Evolutionary conservation across 768 basidiomycete species (phyloP).

Genomic region (Cystofilobasidium ferigula): DNA sequence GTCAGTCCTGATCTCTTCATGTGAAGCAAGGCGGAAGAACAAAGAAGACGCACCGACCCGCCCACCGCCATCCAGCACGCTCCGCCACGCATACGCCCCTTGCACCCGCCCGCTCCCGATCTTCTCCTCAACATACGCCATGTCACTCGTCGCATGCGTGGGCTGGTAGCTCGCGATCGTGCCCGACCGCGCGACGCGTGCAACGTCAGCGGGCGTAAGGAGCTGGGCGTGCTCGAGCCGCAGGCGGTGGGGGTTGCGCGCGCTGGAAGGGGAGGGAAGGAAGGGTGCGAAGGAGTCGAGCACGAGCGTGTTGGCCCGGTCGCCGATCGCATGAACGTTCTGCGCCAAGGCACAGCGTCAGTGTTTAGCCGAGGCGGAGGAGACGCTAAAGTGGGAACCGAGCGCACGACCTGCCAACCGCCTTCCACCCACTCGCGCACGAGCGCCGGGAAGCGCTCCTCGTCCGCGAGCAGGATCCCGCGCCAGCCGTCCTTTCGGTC

Average conservation of each 20-base stretch:
- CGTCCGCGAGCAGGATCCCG: constrained; percentile 57
- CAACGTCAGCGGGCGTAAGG: constrained; percentile 57
- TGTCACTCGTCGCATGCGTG: constrained; percentile 47
- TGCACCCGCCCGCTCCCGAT: constrained; percentile 69
- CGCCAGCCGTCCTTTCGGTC: constrained; percentile 49
- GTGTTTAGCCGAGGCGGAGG: background rate
- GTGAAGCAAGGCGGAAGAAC: background rate
- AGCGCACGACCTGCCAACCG: constrained; percentile 66
- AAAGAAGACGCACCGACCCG: background rate
- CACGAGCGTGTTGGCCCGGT: constrained; percentile 70
- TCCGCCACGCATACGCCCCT: constrained; percentile 82
- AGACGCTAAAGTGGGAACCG: background rate
- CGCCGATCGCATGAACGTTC: constrained; percentile 57
- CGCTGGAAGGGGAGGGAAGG: constrained; percentile 43
- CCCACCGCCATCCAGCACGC: constrained; percentile 46
- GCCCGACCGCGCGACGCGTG: constrained; percentile 59
- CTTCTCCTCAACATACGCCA: constrained; percentile 80
- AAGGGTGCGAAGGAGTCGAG: constrained; percentile 64
- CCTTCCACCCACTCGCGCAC: constrained; percentile 57
- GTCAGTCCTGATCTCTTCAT: background rate
- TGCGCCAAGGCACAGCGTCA: constrained; percentile 34
- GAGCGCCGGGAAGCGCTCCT: constrained; percentile 47
- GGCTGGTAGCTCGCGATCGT: constrained; percentile 6
- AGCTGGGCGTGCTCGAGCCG: constrained; percentile 93
- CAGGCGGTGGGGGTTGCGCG: constrained; percentile 44